Percentiles rank a stretch among this genome's conserved stretches.
These are phyloP conservation scores for Castanopsis chinensis DNA, from an alignment of 306 rosid species.

Conservation along the genomic window DNA sequence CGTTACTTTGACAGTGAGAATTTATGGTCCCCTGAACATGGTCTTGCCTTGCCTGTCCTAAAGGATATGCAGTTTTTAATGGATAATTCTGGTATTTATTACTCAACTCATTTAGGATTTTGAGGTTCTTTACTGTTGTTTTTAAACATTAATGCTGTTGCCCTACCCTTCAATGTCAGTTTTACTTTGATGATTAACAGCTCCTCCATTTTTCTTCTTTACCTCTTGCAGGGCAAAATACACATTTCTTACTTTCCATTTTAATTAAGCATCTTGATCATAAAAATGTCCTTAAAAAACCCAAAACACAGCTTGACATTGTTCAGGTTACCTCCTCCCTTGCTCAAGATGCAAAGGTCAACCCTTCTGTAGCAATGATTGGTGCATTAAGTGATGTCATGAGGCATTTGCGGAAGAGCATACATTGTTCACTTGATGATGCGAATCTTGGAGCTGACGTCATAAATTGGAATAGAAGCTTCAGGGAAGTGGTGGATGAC, in stretches of 20 bases:
- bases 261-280: conserved; percentile 92
- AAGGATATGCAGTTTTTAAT: conserved; percentile 76
- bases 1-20: conserved; percentile 73
- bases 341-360: conserved; percentile 63
- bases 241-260: conserved; percentile 76
- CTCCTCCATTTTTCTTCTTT: not conserved
- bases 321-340: conserved; percentile 72
- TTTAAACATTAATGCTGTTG: conserved; percentile 3
- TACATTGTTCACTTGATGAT: conserved; percentile 67
- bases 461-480: conserved; percentile 65
- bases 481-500: conserved; percentile 68
- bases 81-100: conserved; percentile 67
- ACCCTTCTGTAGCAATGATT: conserved; percentile 69
- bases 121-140: conserved; percentile 12
- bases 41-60: conserved; percentile 73
- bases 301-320: conserved; percentile 80
- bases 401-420: conserved; percentile 84
- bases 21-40: conserved; percentile 66
- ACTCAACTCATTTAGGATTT: conserved; percentile 11
- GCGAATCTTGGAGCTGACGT: conserved; percentile 46
- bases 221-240: conserved; percentile 62
- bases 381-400: conserved; percentile 78
- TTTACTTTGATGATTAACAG: conserved; percentile 3
- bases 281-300: conserved; percentile 73
- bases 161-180: conserved; percentile 7